Conservation (phyloP, 2,329 filamentous ascomycete species). For the Cyphellophora attinorum region DNA sequence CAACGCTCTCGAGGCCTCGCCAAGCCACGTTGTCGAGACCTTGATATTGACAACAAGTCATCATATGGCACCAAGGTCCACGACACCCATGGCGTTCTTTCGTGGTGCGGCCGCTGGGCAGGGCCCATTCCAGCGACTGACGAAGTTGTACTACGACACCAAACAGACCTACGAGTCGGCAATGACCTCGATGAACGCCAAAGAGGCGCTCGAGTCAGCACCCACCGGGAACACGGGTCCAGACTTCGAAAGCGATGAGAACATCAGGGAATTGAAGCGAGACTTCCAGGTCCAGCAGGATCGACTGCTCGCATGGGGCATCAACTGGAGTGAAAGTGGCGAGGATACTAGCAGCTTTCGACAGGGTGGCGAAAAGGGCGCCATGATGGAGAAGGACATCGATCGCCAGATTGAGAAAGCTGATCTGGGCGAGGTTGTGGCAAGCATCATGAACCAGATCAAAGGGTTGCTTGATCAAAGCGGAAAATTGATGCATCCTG, state of each 20-base stretch:
- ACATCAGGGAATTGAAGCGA: conserved; percentile 47
- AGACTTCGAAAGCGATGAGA: conserved; percentile 33
- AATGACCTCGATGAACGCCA: conserved; percentile 18
- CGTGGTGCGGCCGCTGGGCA: conserved; percentile 14
- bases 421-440: conserved; percentile 54
- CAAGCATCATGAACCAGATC: conserved; percentile 55
- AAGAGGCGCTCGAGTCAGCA: conserved; percentile 19
- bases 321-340: conserved; percentile 54
- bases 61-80: not conserved
- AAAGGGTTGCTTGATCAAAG: conserved; percentile 54
- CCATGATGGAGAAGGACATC: conserved; percentile 35
- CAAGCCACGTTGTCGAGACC: too few relatives aligned
- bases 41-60: too few relatives aligned
- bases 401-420: conserved; percentile 54
- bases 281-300: conserved; percentile 57
- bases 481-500: conserved; percentile 43
- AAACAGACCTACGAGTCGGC: conserved; percentile 52
- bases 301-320: conserved; percentile 53
- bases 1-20: too few relatives aligned
- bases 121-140: conserved; percentile 27
- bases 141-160: conserved; percentile 54
- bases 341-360: not conserved
- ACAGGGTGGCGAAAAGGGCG: conserved; percentile 9
- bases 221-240: conserved; percentile 12
- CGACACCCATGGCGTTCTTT: conserved; percentile 33